phyloP scores from a whole-genome alignment of 2,329 filamentous ascomycete genomes.

The Chrysoporthe deuterocubensis region DNA sequence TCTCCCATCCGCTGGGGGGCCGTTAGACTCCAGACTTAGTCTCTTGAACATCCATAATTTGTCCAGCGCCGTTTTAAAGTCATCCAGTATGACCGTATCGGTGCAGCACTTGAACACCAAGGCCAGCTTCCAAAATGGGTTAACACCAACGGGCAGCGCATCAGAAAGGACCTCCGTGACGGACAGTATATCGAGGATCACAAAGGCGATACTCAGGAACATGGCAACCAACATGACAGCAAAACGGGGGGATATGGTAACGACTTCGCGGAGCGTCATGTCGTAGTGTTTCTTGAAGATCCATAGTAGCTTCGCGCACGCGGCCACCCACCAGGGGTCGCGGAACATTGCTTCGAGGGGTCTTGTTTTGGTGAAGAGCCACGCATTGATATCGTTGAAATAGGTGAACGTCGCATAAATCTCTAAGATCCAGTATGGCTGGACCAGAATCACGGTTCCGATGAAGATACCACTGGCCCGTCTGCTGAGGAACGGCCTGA shows the following conservation, averaged over 20 bases:
- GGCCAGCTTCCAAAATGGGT: slow-evolving; percentile 66
- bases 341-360: slow-evolving; percentile 32
- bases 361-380: slow-evolving; percentile 19
- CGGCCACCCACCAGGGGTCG: slow-evolving; percentile 73
- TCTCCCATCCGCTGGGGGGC: background rate
- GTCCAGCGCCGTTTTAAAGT: slow-evolving; percentile 65
- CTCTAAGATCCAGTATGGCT: slow-evolving; percentile 68
- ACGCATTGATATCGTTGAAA: slow-evolving; percentile 43
- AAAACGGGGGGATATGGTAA: slow-evolving; percentile 66
- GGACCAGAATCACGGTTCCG: slow-evolving; percentile 58
- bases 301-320: slow-evolving; percentile 61
- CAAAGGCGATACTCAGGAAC: slow-evolving; percentile 63
- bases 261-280: slow-evolving; percentile 59
- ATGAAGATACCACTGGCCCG: slow-evolving; percentile 60
- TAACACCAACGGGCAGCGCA: slow-evolving; percentile 51
- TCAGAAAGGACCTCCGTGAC: slow-evolving; percentile 53
- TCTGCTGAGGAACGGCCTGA: slow-evolving; percentile 59
- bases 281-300: slow-evolving; percentile 67
- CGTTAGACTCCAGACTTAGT: slow-evolving; percentile 5
- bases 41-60: slow-evolving; percentile 28
- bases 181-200: slow-evolving; percentile 63
- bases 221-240: slow-evolving; percentile 65
- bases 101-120: slow-evolving; percentile 71
- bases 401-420: slow-evolving; percentile 69
- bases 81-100: slow-evolving; percentile 68